Base-by-base conservation (phyloP, 1,284 basidiomycete genomes). In the Schizophyllum commune region DNA sequence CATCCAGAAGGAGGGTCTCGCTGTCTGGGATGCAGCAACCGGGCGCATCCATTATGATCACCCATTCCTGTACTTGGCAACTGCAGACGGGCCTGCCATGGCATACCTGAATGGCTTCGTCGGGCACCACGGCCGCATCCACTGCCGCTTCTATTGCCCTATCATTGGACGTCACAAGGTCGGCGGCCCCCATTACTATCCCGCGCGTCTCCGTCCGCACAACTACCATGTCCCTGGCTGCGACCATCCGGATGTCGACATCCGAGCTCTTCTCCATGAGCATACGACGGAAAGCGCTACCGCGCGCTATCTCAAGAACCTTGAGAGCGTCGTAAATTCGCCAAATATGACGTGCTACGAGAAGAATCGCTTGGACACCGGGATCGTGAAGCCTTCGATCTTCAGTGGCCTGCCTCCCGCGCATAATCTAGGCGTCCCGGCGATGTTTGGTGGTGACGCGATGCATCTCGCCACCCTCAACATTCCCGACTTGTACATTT, bases 391-490 rank as follows among this genome's bases (percentile, higher is more conserved):
- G n/a, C n/a, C n/a, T n/a, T n/a, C n/a, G n/a, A n/a, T n/a, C n/a
- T n/a, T n/a, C n/a, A n/a, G n/a, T n/a, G n/a, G n/a, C n/a, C n/a
- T n/a, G n/a, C n/a, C n/a, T n/a, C n/a, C n/a, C n/a, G n/a, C n/a
- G n/a, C n/a, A n/a, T n/a, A n/a, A n/a, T n/a, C n/a, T n/a, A n/a
- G n/a, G n/a, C n/a, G n/a, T n/a, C n/a, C n/a, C n/a, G n/a, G n/a
- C n/a, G n/a, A n/a, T n/a, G n/a, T n/a, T n/a, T n/a, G n/a, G n/a
- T n/a, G n/a, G 34, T 0, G 73, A 77, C 55, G 56, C 69, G 8
- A 75, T 76, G 74, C 74, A 77, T 60, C 55, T 64, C 0, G 61
- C 68, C 0, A 27, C 61, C 0, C 59, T 72, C 1, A 76, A 75
- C 15, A 4, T 74, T 0, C 53, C 66, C 0, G 69, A 75, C 13